Evolutionary conservation across 352 stramenopile species (phyloP), one percentile per base, ranked within the genome.

Genomic region (Phytophthora quininea): DNA sequence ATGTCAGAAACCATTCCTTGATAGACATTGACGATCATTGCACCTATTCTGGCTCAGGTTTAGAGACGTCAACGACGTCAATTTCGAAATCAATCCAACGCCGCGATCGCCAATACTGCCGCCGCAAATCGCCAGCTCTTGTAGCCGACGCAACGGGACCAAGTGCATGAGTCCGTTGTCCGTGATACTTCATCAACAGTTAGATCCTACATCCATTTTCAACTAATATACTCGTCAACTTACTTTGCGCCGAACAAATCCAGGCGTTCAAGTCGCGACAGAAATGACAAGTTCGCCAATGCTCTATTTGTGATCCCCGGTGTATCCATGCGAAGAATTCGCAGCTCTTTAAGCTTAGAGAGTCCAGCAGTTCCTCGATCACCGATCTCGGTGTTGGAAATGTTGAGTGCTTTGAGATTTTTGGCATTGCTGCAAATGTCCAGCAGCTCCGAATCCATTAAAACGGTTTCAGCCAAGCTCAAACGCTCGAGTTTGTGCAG

Each of bases 41-140:
- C 54, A 85, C 86, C 80, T 84, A 76, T 95, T 95, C 60, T 95
- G 86, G 67, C 84, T 91, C 63, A 95, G 48, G 57, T 95, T 95
- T 46, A 95, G 71, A n/a, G 80, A 86, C 52, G 71, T 84, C 52
- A 95, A 70, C 15, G 77, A 86, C 45, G 77, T 89, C 54, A 95
- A 71, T 29, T 89, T 89, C n/a, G 79, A 90, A 49, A 95, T 86
- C 14, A 90, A 51, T 47, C 90, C 82, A 11, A 93, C 84, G 29
- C 86, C 86, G 27, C 81, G 79, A 33, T 92, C 83, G 6, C 76
- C 86, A 47, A 95, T 89, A 29, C 58, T 84, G 12, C 84, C 84
- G 42, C 82, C 78, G 54, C 84, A 93, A 53, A 95, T 84, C 5
- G 82, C 74, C 32, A 95, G 61, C 30, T 91, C 77, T 64, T 82